Base-by-base conservation (phyloP, 176 grass and related monocot genomes). In the Pontederia paniculata region DNA sequence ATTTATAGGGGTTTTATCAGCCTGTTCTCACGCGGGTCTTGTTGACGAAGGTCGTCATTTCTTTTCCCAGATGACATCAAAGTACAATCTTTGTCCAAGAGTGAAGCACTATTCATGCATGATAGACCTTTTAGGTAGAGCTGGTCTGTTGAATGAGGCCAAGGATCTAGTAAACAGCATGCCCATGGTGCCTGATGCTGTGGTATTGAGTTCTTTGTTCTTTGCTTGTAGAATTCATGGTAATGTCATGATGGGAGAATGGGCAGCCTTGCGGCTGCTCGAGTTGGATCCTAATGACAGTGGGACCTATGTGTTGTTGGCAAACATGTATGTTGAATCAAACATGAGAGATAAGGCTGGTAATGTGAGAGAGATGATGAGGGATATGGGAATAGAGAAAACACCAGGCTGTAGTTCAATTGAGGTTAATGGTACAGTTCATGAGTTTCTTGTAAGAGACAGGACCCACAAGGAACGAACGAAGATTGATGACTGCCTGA, bases 91-190 rank as follows among this genome's bases (percentile, higher is more conserved):
- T 57, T 45, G 52, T 67, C 78, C 73, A 44, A 82, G 66, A 73
- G 70, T 94, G 71, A 86, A 84, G 58, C 83, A 94, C 54, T 94
- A 88, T 69, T 83, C 88, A 51, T 94, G 88, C 66, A 88, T 94
- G 73, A 76, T 94, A 68, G 88, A 94, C 68, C 73, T 94, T 37
- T 50, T 88, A 75, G 88, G 83, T 51, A 82, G 83, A 78, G 71
- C 88, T 43, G 80, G 88, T 21, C 67, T 67, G 42, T 77, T 88
- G 41, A 51, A 71, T 1, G 83, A 94, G 69, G 83, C 88, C 42
- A 77, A 88, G 62, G 61, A 84, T n/a, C 54, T 94, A n/a, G 83
- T 84, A 53, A 81, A 78, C 23, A 69, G 57, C 47, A 88, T 94
- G 83, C 83, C 80, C 2, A 81, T 81, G 64, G 61, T 84, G 48